Evolutionary conservation across 2,329 filamentous ascomycete genomes (phyloP).

Genomic region (Colletotrichum incanum): DNA sequence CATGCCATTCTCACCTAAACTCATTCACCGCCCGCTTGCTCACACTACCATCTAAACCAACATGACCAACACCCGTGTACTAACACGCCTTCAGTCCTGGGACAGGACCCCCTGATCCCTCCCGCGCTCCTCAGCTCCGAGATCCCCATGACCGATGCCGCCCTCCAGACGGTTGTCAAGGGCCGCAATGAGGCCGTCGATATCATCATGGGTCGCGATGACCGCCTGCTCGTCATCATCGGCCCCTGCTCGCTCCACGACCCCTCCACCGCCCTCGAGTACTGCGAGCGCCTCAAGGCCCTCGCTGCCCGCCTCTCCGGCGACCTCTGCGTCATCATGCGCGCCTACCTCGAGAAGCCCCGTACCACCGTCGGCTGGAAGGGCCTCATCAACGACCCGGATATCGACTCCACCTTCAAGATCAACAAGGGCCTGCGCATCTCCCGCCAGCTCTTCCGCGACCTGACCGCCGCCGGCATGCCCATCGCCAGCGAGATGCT

Average conservation of each 20-base stretch:
- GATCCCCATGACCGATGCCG: slow-evolving; percentile 78
- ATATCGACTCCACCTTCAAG: slow-evolving; percentile 96
- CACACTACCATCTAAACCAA: neutral
- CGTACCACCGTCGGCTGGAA: slow-evolving; percentile 99
- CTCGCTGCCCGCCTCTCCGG: slow-evolving; percentile 84
- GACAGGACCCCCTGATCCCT: slow-evolving; percentile 93
- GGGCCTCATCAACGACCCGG: slow-evolving; percentile 98
- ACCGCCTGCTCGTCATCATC: slow-evolving; percentile 93
- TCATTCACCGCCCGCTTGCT: neutral
- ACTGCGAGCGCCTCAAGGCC: slow-evolving; percentile 83
- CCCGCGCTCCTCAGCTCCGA: slow-evolving; percentile 90
- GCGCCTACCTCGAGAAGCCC: slow-evolving; percentile 98
- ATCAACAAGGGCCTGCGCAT: slow-evolving; percentile 98
- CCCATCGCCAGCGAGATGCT: slow-evolving; percentile 99
- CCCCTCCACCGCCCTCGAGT: slow-evolving; percentile 88
- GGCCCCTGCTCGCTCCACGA: slow-evolving; percentile 99
- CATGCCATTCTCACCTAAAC: neutral
- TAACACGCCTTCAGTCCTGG: slow-evolving; percentile 76
- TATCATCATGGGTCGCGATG: slow-evolving; percentile 84
- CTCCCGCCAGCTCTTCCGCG: slow-evolving; percentile 93
- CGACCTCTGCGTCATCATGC: slow-evolving; percentile 95
- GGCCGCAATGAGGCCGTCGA: slow-evolving; percentile 78
- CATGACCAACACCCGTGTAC: slow-evolving; percentile 48
- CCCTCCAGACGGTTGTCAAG: slow-evolving; percentile 79
- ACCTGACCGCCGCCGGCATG: slow-evolving; percentile 89